Evolutionary conservation across 306 rosid species (phyloP).

Genomic region (Lathyrus sativus): DNA sequence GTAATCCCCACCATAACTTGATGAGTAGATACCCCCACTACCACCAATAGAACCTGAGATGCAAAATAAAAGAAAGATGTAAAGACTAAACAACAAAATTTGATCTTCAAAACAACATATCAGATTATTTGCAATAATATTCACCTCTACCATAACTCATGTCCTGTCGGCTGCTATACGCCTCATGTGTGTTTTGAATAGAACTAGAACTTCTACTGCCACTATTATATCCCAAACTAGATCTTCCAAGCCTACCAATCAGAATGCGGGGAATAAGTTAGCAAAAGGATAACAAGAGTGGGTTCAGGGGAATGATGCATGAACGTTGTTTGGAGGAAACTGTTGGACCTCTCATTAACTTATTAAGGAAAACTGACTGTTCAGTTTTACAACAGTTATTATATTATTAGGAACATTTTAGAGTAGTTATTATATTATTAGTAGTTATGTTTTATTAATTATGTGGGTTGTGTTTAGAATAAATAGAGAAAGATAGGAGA

Average conservation of each 20-base stretch:
- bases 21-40: conserved; percentile 77
- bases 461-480: too few relatives aligned
- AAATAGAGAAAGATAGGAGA: too few relatives aligned
- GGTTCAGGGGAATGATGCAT: neutral
- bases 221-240: conserved; percentile 70
- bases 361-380: too few relatives aligned
- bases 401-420: too few relatives aligned
- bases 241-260: conserved; percentile 66
- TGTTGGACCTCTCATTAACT: neutral
- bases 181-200: conserved; percentile 67
- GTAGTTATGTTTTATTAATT: too few relatives aligned
- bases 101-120: conserved; percentile 7
- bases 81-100: conserved; percentile 16
- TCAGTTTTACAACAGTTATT: too few relatives aligned
- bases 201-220: conserved; percentile 70
- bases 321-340: conserved; percentile 33
- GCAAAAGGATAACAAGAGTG: neutral
- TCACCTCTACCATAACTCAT: conserved; percentile 64
- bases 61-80: conserved; percentile 20
- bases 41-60: conserved; percentile 72
- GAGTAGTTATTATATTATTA: too few relatives aligned
- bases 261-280: conserved; percentile 29
- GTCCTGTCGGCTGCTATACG: conserved; percentile 75
- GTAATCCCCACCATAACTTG: conserved; percentile 82
- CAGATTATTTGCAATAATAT: conserved; percentile 35